Percentiles rank a stretch among this genome's conserved stretches.
These are phyloP conservation scores for Xanthoconium separans DNA, from an alignment of 1,284 basidiomycete genomes.

Conservation along the genomic window DNA sequence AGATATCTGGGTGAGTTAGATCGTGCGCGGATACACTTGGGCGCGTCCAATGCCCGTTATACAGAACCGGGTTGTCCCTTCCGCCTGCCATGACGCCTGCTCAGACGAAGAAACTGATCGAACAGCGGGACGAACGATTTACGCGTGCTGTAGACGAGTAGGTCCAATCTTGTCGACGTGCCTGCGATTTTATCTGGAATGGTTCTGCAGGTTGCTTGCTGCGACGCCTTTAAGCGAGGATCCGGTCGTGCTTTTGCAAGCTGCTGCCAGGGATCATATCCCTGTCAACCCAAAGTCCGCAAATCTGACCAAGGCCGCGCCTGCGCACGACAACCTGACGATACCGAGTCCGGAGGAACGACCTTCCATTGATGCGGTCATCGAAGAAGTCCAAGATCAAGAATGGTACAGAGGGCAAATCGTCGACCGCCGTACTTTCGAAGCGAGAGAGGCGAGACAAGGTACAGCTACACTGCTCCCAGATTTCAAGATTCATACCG, in stretches of 20 bases:
- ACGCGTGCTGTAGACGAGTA: constrained; percentile 72
- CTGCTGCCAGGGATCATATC: constrained; percentile 67
- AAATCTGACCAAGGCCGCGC: neutral
- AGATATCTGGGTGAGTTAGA: constrained; percentile 27
- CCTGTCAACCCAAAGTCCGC: constrained; percentile 58
- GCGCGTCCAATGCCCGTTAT: constrained; percentile 2
- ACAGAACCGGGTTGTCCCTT: constrained; percentile 42
- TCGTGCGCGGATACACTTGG: neutral
- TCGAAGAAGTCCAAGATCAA: constrained; percentile 56
- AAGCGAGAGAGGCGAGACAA: constrained; percentile 48
- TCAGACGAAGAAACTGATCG: constrained; percentile 69
- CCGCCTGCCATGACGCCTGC: constrained; percentile 54
- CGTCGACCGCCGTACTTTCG: constrained; percentile 51
- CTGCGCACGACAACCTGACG: constrained; percentile 5
- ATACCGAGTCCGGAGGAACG: constrained; percentile 54
- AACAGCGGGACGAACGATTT: constrained; percentile 71
- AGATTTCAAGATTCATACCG: neutral
- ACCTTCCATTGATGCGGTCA: constrained; percentile 55
- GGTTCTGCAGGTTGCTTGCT: constrained; percentile 51
- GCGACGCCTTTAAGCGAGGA: constrained; percentile 58
- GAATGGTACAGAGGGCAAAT: constrained; percentile 74
- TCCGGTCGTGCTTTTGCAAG: constrained; percentile 59
- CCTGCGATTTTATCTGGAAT: neutral
- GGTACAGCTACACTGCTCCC: constrained; percentile 39
- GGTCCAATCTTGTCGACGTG: constrained; percentile 16